Evolutionary conservation across 1,139 yeast genomes (phyloP).

Genomic region (Diutina mesorugosa): DNA sequence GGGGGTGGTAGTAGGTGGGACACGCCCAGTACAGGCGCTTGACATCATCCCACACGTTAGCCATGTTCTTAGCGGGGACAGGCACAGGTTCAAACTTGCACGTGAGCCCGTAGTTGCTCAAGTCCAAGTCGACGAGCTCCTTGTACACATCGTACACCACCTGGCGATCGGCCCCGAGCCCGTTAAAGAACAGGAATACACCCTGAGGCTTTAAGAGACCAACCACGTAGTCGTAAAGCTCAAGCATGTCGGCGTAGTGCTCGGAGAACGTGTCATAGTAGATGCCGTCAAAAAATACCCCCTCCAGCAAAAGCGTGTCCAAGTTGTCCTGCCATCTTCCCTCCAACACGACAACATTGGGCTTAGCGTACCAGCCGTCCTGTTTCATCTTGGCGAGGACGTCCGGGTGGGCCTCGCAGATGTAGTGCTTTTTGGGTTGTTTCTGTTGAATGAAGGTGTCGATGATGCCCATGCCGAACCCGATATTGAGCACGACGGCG

Average conservation of each 20-base stretch:
- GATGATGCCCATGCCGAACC: constrained; percentile 95
- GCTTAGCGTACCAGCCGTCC: constrained; percentile 79
- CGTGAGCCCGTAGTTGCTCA: constrained; percentile 63
- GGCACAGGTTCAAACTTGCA: constrained; percentile 37
- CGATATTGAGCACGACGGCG: constrained; percentile 60
- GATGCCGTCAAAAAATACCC: constrained; percentile 77
- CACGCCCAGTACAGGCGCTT: constrained; percentile 67
- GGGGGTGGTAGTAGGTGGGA: constrained; percentile 55
- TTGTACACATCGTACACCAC: constrained; percentile 83
- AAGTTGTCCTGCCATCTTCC: constrained; percentile 89
- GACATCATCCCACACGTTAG: constrained; percentile 53
- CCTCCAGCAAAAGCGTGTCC: constrained; percentile 49
- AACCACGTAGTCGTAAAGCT: constrained; percentile 67
- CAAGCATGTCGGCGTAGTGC: constrained; percentile 74
- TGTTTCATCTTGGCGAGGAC: constrained; percentile 52
- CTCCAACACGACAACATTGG: constrained; percentile 58
- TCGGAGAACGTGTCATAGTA: constrained; percentile 92
- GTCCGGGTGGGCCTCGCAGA: constrained; percentile 92
- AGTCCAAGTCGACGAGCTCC: constrained; percentile 68
- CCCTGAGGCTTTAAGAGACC: constrained; percentile 77
- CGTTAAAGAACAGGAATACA: constrained; percentile 81
- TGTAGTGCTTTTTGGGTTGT: constrained; percentile 64
- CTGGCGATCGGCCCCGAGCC: constrained; percentile 90
- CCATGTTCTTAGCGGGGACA: constrained; percentile 25
- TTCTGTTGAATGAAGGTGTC: constrained; percentile 58